A percentile compares a stretch with the other conserved stretches of the same genome.
These are phyloP conservation scores for Litsea cubeba DNA, from an alignment of 164 flowering plant species.

Conservation along the genomic window DNA sequence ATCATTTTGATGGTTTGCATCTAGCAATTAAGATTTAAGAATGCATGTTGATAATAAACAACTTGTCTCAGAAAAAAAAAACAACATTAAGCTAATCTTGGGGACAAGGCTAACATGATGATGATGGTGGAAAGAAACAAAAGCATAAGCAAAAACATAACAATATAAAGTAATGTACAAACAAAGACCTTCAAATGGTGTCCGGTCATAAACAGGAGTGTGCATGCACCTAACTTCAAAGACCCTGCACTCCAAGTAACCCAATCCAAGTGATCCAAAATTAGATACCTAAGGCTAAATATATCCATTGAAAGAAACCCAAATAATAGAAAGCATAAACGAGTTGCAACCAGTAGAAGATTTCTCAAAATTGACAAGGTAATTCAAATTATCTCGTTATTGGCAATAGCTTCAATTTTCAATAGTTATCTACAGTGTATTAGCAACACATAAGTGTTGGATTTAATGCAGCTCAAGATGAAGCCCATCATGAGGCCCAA, in stretches of 20 bases:
- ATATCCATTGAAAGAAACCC: not conserved
- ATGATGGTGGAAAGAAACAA: not conserved
- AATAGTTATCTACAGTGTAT: not conserved
- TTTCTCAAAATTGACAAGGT: not conserved
- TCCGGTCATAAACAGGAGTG: conserved; percentile 77
- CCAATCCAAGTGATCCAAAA: not conserved
- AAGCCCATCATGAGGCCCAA: no score
- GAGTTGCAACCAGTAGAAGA: no score
- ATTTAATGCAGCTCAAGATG: no score
- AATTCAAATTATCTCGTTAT: not conserved
- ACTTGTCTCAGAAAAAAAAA: no score
- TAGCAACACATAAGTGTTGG: not conserved
- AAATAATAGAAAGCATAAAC: not conserved
- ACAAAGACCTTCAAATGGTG: conserved; percentile 75
- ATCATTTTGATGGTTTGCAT: not conserved
- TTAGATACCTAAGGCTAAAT: not conserved
- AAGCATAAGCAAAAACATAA: not conserved
- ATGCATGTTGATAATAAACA: not conserved
- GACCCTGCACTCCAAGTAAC: conserved; percentile 39
- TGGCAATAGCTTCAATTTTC: not conserved
- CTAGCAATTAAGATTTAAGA: not conserved
- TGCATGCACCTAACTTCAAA: conserved; percentile 95
- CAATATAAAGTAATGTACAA: not conserved
- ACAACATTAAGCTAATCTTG: no score
- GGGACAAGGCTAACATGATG: no score